phyloP scores from a whole-genome alignment of 257 asterid species.

The Ehretia macrophylla region DNA sequence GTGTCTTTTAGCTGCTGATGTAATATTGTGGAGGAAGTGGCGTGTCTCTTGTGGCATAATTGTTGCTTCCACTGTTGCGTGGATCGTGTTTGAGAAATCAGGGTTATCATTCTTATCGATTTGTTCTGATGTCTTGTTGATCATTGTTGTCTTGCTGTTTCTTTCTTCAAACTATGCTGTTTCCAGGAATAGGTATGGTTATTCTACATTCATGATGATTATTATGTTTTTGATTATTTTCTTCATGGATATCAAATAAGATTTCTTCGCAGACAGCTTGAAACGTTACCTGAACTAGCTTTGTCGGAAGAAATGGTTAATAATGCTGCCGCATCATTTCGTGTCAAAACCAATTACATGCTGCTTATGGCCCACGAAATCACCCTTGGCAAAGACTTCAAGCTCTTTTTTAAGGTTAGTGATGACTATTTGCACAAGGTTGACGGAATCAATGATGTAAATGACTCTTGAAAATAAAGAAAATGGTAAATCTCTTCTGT shows the following conservation, averaged over 20 bases:
- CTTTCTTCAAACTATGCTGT: constrained; percentile 70
- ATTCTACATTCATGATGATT: constrained; percentile 3
- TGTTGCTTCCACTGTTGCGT: constrained; percentile 64
- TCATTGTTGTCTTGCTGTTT: constrained; percentile 65
- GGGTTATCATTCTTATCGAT: constrained; percentile 79
- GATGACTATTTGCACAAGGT: neutral
- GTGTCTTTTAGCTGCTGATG: constrained; percentile 69
- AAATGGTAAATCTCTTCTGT: neutral
- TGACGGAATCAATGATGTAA: constrained; percentile 1
- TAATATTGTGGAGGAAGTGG: constrained; percentile 62
- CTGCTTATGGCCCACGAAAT: constrained; percentile 88
- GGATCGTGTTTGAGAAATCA: constrained; percentile 75
- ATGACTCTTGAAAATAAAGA: constrained; percentile 1
- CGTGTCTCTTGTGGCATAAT: constrained; percentile 68
- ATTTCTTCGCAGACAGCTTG: constrained; percentile 43
- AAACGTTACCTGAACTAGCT: constrained; percentile 57
- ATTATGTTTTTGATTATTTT: constrained; percentile 8
- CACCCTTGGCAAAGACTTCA: constrained; percentile 88
- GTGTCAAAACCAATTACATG: constrained; percentile 70
- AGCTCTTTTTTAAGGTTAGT: constrained; percentile 85
- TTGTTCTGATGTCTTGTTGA: constrained; percentile 71
- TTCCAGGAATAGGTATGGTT: constrained; percentile 49
- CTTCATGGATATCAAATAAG: constrained; percentile 8
- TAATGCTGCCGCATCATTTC: constrained; percentile 79
- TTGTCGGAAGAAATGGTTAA: constrained; percentile 79